Base-by-base conservation (phyloP, 305 asterid genomes). In the Fraxinus sp. region DNA sequence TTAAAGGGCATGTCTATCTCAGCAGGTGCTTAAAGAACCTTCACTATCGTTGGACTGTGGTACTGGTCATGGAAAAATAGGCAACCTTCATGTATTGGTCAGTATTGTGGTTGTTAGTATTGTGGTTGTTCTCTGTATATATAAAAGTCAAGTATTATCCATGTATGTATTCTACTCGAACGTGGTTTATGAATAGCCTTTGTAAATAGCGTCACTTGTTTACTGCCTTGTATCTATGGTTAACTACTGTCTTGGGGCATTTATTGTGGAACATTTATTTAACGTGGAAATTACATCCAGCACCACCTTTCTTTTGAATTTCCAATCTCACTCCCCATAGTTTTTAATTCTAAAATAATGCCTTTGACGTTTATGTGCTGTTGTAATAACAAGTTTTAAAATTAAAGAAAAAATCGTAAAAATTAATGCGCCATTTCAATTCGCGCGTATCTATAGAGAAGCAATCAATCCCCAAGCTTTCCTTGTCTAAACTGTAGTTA, bases 1-100 rank as follows among this genome's bases (percentile, higher is more conserved):
- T 90, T 95, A 49, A 93, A 87, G 83, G 97, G 93, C 8, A 85
- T 89, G 43, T 89, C 97, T 10, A 89, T 95, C 77, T 95, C 91
- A 20, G 90, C 97, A 57, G 86, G 91, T 85, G 95, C 92, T 14
- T 95, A 85, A 71, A 83, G 72, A 46, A 28, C 68, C 22, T 2
- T 57, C 36, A 5, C 24, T 6, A 71, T 30, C 5, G 26, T 32
- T 32, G 76, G 30, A 13, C 22, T 32, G 1, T 30, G 39, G 76
- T 16, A 14, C 43, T 16, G 43, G 4, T 32, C 5, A 32, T 71
- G 41, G 24, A n/a, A 16, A 71, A 71, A 32, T 32, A 30, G 74
- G 74, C 36, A 22, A 22, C 9, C 9, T 66, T 28, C 36, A 1
- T 66, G 14, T 26, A 13, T 26, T 26, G 36, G 37, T 66, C 37